These are phyloP conservation scores for Phoma sp. DNA, from an alignment of 2,329 filamentous ascomycete genomes.

Conservation along the genomic window DNA sequence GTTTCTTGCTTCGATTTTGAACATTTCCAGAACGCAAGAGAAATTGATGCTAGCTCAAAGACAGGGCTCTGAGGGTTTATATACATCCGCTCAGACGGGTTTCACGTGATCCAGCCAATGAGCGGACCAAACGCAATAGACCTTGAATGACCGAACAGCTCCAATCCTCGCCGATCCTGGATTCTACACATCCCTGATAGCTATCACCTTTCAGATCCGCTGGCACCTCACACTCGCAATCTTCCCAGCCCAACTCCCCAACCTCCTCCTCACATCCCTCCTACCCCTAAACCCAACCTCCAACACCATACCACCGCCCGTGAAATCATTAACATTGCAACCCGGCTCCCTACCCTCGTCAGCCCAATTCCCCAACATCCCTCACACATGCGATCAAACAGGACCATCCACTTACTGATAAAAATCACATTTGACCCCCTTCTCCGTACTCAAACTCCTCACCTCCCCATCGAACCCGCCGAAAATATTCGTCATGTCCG, in stretches of 20 bases:
- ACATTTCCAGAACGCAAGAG: no score
- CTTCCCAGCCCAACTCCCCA: conserved; percentile 3
- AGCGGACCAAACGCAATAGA: no score
- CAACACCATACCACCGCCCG: not conserved
- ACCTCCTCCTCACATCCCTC: conserved; percentile 1
- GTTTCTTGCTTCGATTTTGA: no score
- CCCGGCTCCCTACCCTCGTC: not conserved
- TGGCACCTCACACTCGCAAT: conserved; percentile 5
- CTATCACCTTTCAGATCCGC: not conserved
- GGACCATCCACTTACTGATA: not conserved
- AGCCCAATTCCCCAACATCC: not conserved
- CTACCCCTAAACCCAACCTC: conserved; percentile 1
- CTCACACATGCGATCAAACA: not conserved
- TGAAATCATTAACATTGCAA: conserved; percentile 1
- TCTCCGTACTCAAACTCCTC: conserved; percentile 12
- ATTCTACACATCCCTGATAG: no score
- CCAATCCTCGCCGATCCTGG: no score
- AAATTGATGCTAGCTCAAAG: no score
- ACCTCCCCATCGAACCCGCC: conserved; percentile 10
- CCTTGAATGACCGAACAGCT: no score
- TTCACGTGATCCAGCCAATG: no score
- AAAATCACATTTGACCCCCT: conserved; percentile 5
- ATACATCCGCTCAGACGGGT: no score
- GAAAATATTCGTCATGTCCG: conserved; percentile 1
- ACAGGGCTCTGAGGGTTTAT: no score